Conservation (phyloP, 1,139 yeast genomes). For the Nakaseomyces delphensis region DNA sequence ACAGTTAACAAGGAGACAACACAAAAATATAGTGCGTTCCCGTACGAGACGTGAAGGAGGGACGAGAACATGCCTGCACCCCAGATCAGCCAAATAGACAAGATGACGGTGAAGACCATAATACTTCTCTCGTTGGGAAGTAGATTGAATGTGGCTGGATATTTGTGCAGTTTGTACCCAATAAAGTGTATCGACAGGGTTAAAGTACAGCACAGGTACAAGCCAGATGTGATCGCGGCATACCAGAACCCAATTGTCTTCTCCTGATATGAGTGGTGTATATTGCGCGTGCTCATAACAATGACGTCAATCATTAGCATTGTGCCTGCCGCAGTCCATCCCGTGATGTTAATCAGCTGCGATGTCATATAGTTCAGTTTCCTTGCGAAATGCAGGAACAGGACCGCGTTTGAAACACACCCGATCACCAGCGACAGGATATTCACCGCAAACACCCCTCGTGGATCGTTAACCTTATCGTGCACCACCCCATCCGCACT, state of each 20-base stretch:
- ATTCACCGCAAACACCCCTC: conserved; percentile 46
- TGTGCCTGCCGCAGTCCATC: conserved; percentile 53
- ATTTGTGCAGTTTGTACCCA: conserved; percentile 51
- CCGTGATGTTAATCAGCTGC: conserved; percentile 50
- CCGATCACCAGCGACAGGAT: conserved; percentile 57
- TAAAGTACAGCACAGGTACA: conserved; percentile 50
- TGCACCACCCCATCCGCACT: not conserved
- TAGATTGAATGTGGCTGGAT: conserved; percentile 62
- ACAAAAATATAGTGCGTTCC: conserved; percentile 61
- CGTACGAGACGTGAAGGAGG: conserved; percentile 41
- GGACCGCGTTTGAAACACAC: conserved; percentile 52
- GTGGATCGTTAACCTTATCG: conserved; percentile 31
- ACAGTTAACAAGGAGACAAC: conserved; percentile 65
- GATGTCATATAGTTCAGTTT: conserved; percentile 47
- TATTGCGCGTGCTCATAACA: conserved; percentile 20
- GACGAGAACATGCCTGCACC: conserved; percentile 53
- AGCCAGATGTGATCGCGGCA: conserved; percentile 53
- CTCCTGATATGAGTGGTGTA: not conserved
- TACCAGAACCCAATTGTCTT: conserved; percentile 68
- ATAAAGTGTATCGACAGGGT: conserved; percentile 48
- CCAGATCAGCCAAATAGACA: conserved; percentile 59
- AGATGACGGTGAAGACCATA: conserved; percentile 58
- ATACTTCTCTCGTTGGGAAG: conserved; percentile 59
- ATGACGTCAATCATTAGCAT: conserved; percentile 45
- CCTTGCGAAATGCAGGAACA: conserved; percentile 58